Evolutionary conservation across 306 rosid species (phyloP).

Genomic region (Lathyrus sativus): DNA sequence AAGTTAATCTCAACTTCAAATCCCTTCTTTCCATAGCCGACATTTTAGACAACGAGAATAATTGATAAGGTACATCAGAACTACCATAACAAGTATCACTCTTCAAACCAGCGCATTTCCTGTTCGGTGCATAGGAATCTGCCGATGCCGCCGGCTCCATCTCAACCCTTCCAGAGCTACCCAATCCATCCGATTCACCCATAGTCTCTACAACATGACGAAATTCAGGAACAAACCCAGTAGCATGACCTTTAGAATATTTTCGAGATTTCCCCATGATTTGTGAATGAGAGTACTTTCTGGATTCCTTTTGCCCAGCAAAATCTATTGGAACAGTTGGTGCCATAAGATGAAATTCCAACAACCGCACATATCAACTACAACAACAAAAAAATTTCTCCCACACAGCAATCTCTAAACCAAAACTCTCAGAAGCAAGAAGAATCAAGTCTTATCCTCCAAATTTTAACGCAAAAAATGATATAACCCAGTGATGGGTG

Average conservation of each 20-base stretch:
- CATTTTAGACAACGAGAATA: conserved; percentile 60
- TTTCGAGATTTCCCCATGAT: conserved; percentile 87
- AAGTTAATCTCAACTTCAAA: conserved; percentile 60
- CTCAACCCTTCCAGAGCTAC: conserved; percentile 74
- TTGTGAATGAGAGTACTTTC: conserved; percentile 58
- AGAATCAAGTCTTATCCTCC: conserved; percentile 44
- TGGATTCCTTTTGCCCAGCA: conserved; percentile 77
- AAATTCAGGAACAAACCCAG: conserved; percentile 83
- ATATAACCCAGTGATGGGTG: conserved; percentile 43
- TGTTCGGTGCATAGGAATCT: conserved; percentile 65
- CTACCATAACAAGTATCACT: conserved; percentile 49
- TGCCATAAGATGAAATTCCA: conserved; percentile 75
- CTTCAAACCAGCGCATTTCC: conserved; percentile 63
- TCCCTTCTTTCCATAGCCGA: conserved; percentile 66
- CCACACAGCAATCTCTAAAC: conserved; percentile 33
- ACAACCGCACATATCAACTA: conserved; percentile 73
- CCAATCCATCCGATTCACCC: conserved; percentile 92
- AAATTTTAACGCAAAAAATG: conserved; percentile 36
- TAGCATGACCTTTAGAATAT: conserved; percentile 75
- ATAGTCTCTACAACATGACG: conserved; percentile 85
- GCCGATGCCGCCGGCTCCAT: conserved; percentile 55
- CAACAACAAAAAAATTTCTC: conserved; percentile 36
- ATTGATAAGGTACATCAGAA: conserved; percentile 66
- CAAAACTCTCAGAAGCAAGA: conserved; percentile 33
- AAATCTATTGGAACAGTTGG: conserved; percentile 93